Evolutionary conservation across 2,329 filamentous ascomycete species (phyloP).

Genomic region (Boeremia exigua): DNA sequence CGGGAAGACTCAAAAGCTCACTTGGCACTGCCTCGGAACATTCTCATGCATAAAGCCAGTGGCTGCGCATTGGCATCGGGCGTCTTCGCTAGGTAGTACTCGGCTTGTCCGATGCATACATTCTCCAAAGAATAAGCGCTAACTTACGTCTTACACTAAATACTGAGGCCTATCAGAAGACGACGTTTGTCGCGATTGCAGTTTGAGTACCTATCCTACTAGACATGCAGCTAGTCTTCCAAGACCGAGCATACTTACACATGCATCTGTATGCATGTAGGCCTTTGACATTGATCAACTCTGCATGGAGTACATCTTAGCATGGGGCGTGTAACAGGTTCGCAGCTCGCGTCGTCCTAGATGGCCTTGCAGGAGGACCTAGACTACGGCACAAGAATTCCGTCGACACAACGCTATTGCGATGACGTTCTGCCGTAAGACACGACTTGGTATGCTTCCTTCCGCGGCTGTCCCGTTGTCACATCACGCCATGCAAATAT

Average conservation of each 20-base stretch:
- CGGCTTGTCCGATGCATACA: conserved; percentile 3
- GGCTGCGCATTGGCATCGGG: neutral
- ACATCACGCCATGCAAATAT: neutral
- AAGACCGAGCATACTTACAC: neutral
- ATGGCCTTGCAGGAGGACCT: neutral
- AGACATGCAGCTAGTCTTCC: neutral
- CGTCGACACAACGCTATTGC: neutral
- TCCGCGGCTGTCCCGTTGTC: neutral
- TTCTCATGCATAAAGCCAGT: neutral
- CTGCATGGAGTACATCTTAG: conserved; percentile 1
- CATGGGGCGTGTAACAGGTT: conserved; percentile 12
- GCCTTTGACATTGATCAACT: neutral
- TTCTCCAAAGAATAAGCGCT: neutral
- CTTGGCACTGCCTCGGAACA: conserved; percentile 21
- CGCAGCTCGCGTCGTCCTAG: neutral
- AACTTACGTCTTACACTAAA: conserved; percentile 1
- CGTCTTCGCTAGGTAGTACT: neutral
- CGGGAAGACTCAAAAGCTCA: neutral
- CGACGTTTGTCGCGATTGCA: conserved; percentile 11
- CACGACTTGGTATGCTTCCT: neutral
- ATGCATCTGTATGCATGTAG: neutral
- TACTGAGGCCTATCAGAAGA: neutral
- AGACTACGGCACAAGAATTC: neutral
- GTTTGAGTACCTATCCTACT: neutral
- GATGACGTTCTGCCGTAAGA: neutral